phyloP scores from a whole-genome alignment of 208 protist genomes.

The Eutreptiella sp. region DNA sequence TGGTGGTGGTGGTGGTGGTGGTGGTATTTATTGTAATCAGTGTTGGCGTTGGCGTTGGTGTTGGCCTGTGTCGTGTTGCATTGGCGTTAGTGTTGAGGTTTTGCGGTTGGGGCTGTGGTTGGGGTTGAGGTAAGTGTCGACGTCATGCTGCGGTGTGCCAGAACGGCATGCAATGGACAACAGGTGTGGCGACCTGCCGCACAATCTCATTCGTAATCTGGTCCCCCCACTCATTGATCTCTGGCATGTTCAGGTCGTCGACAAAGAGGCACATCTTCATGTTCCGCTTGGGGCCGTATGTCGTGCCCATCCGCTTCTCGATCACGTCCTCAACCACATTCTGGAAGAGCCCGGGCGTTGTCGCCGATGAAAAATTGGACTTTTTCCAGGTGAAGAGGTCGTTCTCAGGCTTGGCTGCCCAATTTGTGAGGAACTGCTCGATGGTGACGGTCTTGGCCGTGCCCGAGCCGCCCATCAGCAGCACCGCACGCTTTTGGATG shows the following conservation, averaged over 20 bases:
- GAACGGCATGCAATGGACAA: slow-evolving; percentile 5
- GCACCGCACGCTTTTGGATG: slow-evolving; percentile 63
- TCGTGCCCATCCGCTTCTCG: slow-evolving; percentile 87
- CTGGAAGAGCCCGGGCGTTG: slow-evolving; percentile 71
- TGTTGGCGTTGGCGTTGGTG: no score
- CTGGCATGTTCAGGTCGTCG: slow-evolving; percentile 93
- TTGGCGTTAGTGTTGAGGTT: neutral
- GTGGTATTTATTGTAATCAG: no score
- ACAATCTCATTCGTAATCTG: slow-evolving; percentile 93
- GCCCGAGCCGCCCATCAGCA: slow-evolving; percentile 84
- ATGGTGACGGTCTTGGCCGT: slow-evolving; percentile 90
- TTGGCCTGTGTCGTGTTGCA: no score
- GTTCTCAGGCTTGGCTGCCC: slow-evolving; percentile 34
- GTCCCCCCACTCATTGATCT: slow-evolving; percentile 89
- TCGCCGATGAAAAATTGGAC: slow-evolving; percentile 88
- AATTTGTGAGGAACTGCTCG: slow-evolving; percentile 68
- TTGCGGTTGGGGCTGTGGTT: slow-evolving; percentile 8
- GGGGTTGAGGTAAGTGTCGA: no score
- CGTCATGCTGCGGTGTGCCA: neutral
- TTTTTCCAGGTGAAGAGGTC: slow-evolving; percentile 75
- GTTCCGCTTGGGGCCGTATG: slow-evolving; percentile 85
- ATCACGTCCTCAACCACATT: slow-evolving; percentile 81
- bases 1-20: no score
- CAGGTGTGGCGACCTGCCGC: slow-evolving; percentile 79
- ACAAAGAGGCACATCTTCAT: slow-evolving; percentile 81